A percentile compares a stretch with the other conserved stretches of the same genome.
Conservation (phyloP, 2,329 filamentous ascomycete species). For the Myriosclerotinia duriaeana region DNA sequence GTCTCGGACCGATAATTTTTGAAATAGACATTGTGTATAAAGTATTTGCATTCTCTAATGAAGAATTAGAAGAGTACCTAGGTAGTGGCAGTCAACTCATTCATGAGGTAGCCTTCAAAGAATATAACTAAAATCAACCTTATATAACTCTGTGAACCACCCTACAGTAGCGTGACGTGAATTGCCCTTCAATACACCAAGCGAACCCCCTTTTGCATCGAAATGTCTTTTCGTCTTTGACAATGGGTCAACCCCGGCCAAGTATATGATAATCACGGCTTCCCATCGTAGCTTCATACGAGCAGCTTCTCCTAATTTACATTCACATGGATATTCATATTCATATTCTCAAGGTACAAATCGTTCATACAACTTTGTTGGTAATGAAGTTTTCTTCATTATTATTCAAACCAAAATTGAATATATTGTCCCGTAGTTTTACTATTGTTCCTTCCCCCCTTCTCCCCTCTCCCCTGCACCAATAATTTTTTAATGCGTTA, state of each 20-base stretch:
- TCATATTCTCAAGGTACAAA: not conserved
- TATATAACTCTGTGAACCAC: not conserved
- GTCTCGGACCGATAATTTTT: constrained; percentile 16
- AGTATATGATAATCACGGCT: not conserved
- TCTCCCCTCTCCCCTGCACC: constrained; percentile 10
- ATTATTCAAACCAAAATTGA: not conserved
- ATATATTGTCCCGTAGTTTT: constrained; percentile 9
- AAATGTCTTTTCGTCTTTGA: not conserved
- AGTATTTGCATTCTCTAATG: not conserved
- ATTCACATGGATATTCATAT: too few relatives aligned
- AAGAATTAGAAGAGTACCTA: constrained; percentile 7
- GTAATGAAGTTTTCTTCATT: not conserved
- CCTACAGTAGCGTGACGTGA: not conserved
- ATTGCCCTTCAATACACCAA: not conserved
- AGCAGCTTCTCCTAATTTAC: too few relatives aligned
- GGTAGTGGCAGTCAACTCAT: constrained; percentile 2
- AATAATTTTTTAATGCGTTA: constrained; percentile 3
- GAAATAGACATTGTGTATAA: not conserved
- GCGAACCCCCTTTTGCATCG: not conserved
- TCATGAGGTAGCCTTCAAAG: not conserved
- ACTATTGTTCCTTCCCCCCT: too few relatives aligned
- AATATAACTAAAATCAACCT: not conserved
- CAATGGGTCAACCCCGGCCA: not conserved
- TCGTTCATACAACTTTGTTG: not conserved
- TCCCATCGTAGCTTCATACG: not conserved